These are phyloP conservation scores for Aspergillus asperescens DNA, from an alignment of 495 filamentous ascomycete species.

Conservation along the genomic window DNA sequence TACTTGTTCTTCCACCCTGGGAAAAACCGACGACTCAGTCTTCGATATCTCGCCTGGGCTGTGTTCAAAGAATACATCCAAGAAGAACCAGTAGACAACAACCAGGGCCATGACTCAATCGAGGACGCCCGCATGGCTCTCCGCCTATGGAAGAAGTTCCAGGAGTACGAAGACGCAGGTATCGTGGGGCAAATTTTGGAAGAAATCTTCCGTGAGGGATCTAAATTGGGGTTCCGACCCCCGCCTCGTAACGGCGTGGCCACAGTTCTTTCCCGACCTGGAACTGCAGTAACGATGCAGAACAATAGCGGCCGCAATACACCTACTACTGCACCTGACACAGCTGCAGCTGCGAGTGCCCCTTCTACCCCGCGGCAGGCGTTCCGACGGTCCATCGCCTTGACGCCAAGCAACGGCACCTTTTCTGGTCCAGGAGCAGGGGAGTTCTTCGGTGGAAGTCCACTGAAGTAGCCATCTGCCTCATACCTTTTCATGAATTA, in stretches of 20 bases:
- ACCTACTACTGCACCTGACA: slow-evolving; percentile 38
- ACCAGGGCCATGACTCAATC: slow-evolving; percentile 73
- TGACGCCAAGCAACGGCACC: slow-evolving; percentile 44
- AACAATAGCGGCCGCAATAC: slow-evolving; percentile 43
- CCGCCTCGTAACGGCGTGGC: slow-evolving; percentile 45
- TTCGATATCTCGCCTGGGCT: slow-evolving; percentile 83
- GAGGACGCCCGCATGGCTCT: slow-evolving; percentile 90
- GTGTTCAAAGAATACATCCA: slow-evolving; percentile 91
- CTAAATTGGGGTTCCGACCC: slow-evolving; percentile 66
- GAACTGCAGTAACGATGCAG: slow-evolving; percentile 41
- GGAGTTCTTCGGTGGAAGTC: slow-evolving; percentile 43
- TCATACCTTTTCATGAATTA: not conserved
- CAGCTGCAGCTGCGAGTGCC: slow-evolving; percentile 27
- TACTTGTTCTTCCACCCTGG: slow-evolving; percentile 69
- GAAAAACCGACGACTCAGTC: slow-evolving; percentile 67
- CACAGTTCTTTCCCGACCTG: slow-evolving; percentile 39
- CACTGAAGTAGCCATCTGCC: slow-evolving; percentile 29
- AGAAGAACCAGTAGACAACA: slow-evolving; percentile 52
- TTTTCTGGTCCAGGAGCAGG: slow-evolving; percentile 38
- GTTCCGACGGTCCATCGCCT: slow-evolving; percentile 42
- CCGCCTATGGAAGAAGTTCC: slow-evolving; percentile 82
- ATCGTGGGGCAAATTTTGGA: slow-evolving; percentile 67
- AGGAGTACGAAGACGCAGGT: slow-evolving; percentile 81
- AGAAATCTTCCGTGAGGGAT: slow-evolving; percentile 73
- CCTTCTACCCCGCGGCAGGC: slow-evolving; percentile 42